Evolutionary conservation across 768 basidiomycete genomes (phyloP), one percentile per base, ranked within the genome.

Genomic region (Auricularia sp.): DNA sequence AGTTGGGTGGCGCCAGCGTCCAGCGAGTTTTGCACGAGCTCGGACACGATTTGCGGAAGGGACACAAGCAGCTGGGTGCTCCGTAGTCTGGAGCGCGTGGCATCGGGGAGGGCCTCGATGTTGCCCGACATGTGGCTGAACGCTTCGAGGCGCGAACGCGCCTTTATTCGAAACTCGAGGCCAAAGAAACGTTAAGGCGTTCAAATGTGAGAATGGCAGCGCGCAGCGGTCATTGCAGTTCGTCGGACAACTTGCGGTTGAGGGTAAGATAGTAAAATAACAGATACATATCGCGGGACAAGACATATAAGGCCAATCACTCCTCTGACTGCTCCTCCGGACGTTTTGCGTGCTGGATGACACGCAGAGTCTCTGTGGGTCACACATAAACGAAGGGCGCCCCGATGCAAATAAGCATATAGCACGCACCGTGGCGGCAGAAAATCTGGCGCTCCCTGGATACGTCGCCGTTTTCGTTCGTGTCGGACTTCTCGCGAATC

Each of bases 1-100:
- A 98, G 79, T 24, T 81, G 79, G 16, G 74, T 78, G 0, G 94
- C 85, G 35, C 80, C 79, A 2, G 95, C 92, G 70, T 98, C 96
- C 8, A 98, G 79, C 2, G 92, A 82, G 73, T 98, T 98, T 73
- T 95, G 94, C 11, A 94, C 74, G 42, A 98, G 83, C 74, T 98
- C 94, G 1, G 86, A 87, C 24, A 95, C 78, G 65, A 95, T 79
- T 71, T 89, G 85, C 7, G 89, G 80, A 34, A 97, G 72, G 4
- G 92, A 89, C 0, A 92, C 92, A 66, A 98, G 76, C 67, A 95
- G 86, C 70, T 92, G 85, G 0, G 90, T 84, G 1, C 94, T 94
- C 54, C 95, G 86, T 56, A 98, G 79, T 69, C 80, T 85, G 24
- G 84, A 78, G 56, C 84, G 86, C 5, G 90, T 91, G n/a, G 78